A percentile compares a stretch with the other conserved stretches of the same genome.
Evolutionary conservation across 1,284 basidiomycete genomes (phyloP).

Genomic region (Cutaneotrichosporon dermatis): DNA sequence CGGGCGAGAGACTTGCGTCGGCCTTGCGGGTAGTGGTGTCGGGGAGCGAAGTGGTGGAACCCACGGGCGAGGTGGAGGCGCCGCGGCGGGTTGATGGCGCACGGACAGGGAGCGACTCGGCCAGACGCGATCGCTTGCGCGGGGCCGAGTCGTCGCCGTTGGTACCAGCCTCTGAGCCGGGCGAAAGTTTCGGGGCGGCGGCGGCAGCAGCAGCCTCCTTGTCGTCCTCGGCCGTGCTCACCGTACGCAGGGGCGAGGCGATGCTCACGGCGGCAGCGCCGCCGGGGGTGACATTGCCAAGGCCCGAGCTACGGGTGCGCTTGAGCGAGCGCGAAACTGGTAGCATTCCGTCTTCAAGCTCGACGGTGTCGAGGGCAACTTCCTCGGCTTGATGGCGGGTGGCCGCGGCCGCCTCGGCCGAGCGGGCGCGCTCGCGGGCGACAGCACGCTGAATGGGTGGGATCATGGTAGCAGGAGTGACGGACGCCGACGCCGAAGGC

Average conservation of each 20-base stretch:
- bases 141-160: background rate
- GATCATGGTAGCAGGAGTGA: constrained; percentile 17
- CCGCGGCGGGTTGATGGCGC: constrained; percentile 1
- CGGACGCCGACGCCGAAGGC: constrained; percentile 6
- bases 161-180: background rate
- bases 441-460: constrained; percentile 20
- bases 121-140: constrained; percentile 16
- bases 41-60: constrained; percentile 6
- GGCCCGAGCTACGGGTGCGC: constrained; percentile 28
- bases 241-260: constrained; percentile 28
- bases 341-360: constrained; percentile 17
- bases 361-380: constrained; percentile 8
- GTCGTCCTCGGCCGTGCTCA: constrained; percentile 19
- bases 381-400: background rate
- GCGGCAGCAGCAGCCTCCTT: background rate
- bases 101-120: constrained; percentile 5
- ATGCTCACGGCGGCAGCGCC: constrained; percentile 15
- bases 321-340: constrained; percentile 23
- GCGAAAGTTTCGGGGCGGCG: background rate
- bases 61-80: constrained; percentile 12
- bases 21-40: background rate
- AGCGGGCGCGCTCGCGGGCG: constrained; percentile 17
- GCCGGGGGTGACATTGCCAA: constrained; percentile 12
- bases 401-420: constrained; percentile 16
- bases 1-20: background rate